Percentiles rank a stretch among this genome's conserved stretches.
phyloP scores from a whole-genome alignment of 805 yeast genomes.

The Suhomyces xylopsoci region DNA sequence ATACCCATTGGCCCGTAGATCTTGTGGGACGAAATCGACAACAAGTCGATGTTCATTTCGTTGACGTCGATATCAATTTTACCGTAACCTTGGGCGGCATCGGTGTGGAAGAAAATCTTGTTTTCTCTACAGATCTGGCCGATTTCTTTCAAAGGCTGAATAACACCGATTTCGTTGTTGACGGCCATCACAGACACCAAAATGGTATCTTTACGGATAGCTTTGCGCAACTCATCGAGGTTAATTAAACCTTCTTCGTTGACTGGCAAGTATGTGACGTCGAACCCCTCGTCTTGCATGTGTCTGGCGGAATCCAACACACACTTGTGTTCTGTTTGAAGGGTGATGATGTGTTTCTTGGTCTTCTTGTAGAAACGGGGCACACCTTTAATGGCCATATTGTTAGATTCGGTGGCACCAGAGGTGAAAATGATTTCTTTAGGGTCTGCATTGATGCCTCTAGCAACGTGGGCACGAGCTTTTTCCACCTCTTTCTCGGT shows the following conservation, averaged over 20 bases:
- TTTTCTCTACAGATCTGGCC: slow-evolving; percentile 81
- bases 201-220: slow-evolving; percentile 87
- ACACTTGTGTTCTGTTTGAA: slow-evolving; percentile 98
- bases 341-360: slow-evolving; percentile 90
- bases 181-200: slow-evolving; percentile 95
- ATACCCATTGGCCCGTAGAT: slow-evolving; percentile 97
- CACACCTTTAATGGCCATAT: slow-evolving; percentile 93
- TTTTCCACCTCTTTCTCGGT: slow-evolving; percentile 87
- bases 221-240: slow-evolving; percentile 71
- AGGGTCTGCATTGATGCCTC: slow-evolving; percentile 86
- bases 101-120: slow-evolving; percentile 95
- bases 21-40: slow-evolving; percentile 95
- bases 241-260: slow-evolving; percentile 73
- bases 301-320: slow-evolving; percentile 95
- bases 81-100: slow-evolving; percentile 96
- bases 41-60: slow-evolving; percentile 84
- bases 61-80: slow-evolving; percentile 91
- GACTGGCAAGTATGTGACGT: slow-evolving; percentile 90
- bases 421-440: slow-evolving; percentile 95
- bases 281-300: slow-evolving; percentile 94
- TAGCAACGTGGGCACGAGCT: slow-evolving; percentile 81
- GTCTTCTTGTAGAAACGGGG: slow-evolving; percentile 88
- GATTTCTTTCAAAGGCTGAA: slow-evolving; percentile 93
- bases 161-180: slow-evolving; percentile 96
- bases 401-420: slow-evolving; percentile 97